A percentile compares a stretch with the other conserved stretches of the same genome.
Conservation (phyloP, 192 early-diverging fungal genomes). For the Backusella sp. region DNA sequence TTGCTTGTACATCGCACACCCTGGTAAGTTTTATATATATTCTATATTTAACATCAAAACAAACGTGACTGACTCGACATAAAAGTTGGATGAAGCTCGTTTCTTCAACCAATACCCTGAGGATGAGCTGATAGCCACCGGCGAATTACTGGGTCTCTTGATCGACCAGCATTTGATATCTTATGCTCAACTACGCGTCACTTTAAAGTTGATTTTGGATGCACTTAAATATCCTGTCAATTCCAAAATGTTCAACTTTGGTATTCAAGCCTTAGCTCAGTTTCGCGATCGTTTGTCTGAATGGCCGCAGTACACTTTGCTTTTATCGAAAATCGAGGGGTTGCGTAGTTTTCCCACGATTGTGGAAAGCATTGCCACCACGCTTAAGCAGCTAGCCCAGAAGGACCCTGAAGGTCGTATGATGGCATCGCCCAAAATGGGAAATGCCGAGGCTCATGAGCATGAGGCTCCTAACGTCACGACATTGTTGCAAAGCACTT, state of each 20-base stretch:
- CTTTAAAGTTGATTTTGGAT: constrained; percentile 84
- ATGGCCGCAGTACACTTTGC: constrained; percentile 87
- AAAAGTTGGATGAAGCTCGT: constrained; percentile 92
- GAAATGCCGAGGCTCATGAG: neutral
- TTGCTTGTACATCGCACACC: constrained; percentile 83
- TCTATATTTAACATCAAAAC: neutral
- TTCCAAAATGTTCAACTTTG: constrained; percentile 90
- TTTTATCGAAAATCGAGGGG: constrained; percentile 77
- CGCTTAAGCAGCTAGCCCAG: constrained; percentile 14
- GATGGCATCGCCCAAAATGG: neutral
- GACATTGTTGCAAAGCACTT: constrained; percentile 7
- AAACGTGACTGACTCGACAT: neutral
- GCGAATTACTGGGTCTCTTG: constrained; percentile 83
- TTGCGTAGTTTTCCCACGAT: neutral
- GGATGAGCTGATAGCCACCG: constrained; percentile 84
- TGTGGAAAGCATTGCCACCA: constrained; percentile 12
- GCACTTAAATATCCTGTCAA: constrained; percentile 73
- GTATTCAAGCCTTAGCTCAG: constrained; percentile 78
- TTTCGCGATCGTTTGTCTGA: constrained; percentile 80
- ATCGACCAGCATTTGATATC: constrained; percentile 86
- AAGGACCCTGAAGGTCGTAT: constrained; percentile 7
- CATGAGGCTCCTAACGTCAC: constrained; percentile 5
- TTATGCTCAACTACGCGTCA: constrained; percentile 71
- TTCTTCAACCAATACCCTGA: constrained; percentile 94
- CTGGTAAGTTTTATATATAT: constrained; percentile 38